A percentile compares a stretch with the other conserved stretches of the same genome.
Evolutionary conservation across 768 basidiomycete species (phyloP).

Genomic region (Astraeus odoratus): DNA sequence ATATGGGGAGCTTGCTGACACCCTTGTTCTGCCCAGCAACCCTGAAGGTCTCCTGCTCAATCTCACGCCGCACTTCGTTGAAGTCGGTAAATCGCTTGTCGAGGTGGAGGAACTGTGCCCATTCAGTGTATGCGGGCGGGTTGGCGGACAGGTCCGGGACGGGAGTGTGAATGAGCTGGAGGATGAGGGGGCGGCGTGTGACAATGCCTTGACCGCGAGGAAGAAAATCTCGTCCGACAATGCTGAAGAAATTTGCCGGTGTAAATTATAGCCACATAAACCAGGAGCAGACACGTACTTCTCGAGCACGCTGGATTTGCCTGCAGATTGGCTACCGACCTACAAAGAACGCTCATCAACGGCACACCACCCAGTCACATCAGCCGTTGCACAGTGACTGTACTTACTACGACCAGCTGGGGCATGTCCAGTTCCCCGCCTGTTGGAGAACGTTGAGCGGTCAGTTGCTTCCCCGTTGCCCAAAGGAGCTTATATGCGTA

Average conservation of each 20-base stretch:
- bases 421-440: conserved; percentile 92
- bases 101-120: conserved; percentile 95
- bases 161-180: conserved; percentile 93
- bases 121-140: conserved; percentile 58
- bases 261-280: neutral
- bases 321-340: conserved; percentile 96
- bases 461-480: conserved; percentile 5
- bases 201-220: conserved; percentile 91
- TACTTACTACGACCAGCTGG: conserved; percentile 78
- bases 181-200: conserved; percentile 88
- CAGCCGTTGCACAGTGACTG: neutral
- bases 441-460: conserved; percentile 22
- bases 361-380: neutral
- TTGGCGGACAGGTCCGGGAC: conserved; percentile 41
- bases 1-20: conserved; percentile 92
- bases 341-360: conserved; percentile 23
- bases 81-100: conserved; percentile 98
- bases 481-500: conserved; percentile 31
- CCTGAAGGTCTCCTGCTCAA: conserved; percentile 94
- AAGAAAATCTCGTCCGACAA: conserved; percentile 90
- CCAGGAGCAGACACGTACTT: conserved; percentile 53
- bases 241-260: conserved; percentile 38
- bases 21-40: conserved; percentile 99
- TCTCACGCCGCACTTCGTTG: conserved; percentile 88
- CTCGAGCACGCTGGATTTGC: conserved; percentile 94